These are phyloP conservation scores for Samsoniella hepiali DNA, from an alignment of 2,329 filamentous ascomycete genomes.

Conservation along the genomic window DNA sequence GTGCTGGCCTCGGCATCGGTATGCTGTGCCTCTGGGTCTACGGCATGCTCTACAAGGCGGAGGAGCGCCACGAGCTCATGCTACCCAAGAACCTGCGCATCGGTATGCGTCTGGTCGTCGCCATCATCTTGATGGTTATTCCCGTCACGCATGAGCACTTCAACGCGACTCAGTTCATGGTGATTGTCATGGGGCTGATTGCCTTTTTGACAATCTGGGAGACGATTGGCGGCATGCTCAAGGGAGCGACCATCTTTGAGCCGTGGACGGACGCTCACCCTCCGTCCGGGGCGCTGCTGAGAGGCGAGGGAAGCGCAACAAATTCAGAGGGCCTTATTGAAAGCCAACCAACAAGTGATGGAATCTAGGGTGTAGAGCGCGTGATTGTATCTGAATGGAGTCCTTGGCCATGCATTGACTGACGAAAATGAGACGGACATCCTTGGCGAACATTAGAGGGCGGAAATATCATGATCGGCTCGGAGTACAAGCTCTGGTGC, in stretches of 20 bases:
- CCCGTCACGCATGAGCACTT: constrained; percentile 35
- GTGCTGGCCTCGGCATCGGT: constrained; percentile 43
- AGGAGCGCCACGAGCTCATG: constrained; percentile 35
- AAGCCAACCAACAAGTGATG: neutral
- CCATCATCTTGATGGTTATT: constrained; percentile 33
- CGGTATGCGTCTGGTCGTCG: constrained; percentile 33
- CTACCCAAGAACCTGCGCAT: constrained; percentile 35
- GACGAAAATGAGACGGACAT: neutral
- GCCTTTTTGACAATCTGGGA: constrained; percentile 43
- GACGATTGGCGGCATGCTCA: constrained; percentile 36
- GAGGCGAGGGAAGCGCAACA: constrained; percentile 20
- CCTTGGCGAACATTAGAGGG: neutral
- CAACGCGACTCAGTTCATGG: constrained; percentile 35
- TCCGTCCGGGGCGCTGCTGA: constrained; percentile 22
- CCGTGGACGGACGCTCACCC: constrained; percentile 32
- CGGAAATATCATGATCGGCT: neutral
- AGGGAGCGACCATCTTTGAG: constrained; percentile 31
- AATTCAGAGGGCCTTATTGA: constrained; percentile 20
- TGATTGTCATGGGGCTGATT: constrained; percentile 42
- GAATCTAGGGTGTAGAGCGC: neutral
- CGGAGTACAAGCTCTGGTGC: neutral
- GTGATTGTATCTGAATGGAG: too few species aligned
- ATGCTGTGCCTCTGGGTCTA: constrained; percentile 43
- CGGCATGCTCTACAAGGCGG: constrained; percentile 39
- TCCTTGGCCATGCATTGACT: neutral